Conservation (phyloP, 2,329 filamentous ascomycete genomes). For the Neonectria punicea region DNA sequence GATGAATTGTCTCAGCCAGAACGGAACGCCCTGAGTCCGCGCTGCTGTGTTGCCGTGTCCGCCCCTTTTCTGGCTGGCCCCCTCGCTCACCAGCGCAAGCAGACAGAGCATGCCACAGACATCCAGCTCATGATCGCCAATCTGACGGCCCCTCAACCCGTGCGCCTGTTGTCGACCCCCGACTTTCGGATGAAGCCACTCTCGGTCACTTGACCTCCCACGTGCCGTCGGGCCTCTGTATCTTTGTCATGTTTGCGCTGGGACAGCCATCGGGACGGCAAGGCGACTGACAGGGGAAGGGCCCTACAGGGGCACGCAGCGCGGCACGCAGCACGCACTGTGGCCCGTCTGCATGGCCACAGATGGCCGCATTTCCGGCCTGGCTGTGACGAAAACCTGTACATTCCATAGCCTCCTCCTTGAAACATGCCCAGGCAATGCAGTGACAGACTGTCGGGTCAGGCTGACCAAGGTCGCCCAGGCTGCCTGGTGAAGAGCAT, state of each 20-base stretch:
- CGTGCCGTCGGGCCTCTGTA: conserved; percentile 18
- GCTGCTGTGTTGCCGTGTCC: conserved; percentile 7
- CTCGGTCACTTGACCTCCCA: conserved; percentile 36
- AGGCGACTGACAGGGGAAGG: background rate
- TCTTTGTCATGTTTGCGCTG: background rate
- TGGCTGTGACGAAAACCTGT: conserved; percentile 25
- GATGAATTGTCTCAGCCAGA: conserved; percentile 30
- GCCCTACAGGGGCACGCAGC: background rate
- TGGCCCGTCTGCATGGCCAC: conserved; percentile 2
- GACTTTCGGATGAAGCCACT: conserved; percentile 31
- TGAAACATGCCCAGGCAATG: conserved; percentile 22
- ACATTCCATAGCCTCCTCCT: conserved; percentile 24
- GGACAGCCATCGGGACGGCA: background rate
- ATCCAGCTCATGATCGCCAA: conserved; percentile 34
- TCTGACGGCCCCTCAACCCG: conserved; percentile 37
- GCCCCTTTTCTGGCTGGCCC: conserved; percentile 26
- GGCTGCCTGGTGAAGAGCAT: conserved; percentile 3
- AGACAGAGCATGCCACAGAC: conserved; percentile 28
- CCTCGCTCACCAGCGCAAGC: conserved; percentile 11
- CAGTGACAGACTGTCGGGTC: conserved; percentile 29
- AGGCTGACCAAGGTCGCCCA: conserved; percentile 16
- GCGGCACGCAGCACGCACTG: conserved; percentile 2
- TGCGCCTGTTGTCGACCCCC: conserved; percentile 30
- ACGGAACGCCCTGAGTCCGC: conserved; percentile 22
- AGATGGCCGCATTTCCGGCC: conserved; percentile 29